phyloP scores from a whole-genome alignment of 495 filamentous ascomycete species.

The Coniosporium apollinis region DNA sequence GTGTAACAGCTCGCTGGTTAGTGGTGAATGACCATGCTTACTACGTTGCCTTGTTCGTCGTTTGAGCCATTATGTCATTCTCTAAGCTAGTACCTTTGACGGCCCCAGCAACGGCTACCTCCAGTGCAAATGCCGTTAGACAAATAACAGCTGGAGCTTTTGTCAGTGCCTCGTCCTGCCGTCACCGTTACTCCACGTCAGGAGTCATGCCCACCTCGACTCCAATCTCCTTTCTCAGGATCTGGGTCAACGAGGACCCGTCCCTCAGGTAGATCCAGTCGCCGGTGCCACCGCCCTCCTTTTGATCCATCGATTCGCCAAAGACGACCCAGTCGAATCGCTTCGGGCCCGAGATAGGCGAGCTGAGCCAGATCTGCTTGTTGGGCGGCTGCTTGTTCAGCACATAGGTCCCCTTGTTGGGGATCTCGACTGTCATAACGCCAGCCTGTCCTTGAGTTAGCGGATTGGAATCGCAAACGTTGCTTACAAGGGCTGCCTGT shows the following conservation, averaged over 20 bases:
- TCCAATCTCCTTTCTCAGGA: constrained; percentile 55
- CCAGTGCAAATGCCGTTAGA: no score
- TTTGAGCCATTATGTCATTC: no score
- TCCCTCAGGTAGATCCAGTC: constrained; percentile 83
- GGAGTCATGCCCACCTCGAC: constrained; percentile 13
- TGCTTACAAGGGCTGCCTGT: constrained; percentile 1
- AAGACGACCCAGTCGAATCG: constrained; percentile 70
- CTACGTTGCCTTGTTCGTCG: no score
- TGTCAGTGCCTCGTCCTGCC: no score
- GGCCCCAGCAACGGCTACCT: no score
- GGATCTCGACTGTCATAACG: constrained; percentile 55
- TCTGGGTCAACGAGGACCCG: constrained; percentile 49
- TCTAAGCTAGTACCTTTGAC: no score
- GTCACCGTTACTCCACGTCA: not conserved
- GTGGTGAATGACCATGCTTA: no score
- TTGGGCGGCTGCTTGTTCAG: constrained; percentile 97
- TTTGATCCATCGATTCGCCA: constrained; percentile 53
- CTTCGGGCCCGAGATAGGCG: constrained; percentile 82
- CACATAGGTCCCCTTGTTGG: constrained; percentile 59
- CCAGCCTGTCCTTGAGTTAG: constrained; percentile 58
- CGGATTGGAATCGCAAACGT: not conserved
- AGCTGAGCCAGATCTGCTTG: constrained; percentile 94
- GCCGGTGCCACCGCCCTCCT: constrained; percentile 48
- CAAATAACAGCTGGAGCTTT: no score
- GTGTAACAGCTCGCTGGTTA: no score